Evolutionary conservation across 805 yeast species (phyloP).

Genomic region (Lachancea cidri): DNA sequence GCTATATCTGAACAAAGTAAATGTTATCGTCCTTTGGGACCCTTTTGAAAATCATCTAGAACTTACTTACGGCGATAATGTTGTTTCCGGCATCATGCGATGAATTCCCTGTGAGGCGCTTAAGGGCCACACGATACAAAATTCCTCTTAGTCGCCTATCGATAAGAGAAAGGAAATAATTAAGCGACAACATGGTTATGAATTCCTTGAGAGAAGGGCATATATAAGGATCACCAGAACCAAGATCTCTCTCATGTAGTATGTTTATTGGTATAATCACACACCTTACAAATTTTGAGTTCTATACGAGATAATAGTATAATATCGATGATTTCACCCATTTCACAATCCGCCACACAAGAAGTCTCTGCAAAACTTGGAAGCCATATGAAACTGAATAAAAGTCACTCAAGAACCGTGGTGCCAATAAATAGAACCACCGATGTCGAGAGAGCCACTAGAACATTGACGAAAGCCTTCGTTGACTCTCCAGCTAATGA

Average conservation of each 20-base stretch:
- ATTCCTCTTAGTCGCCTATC: neutral
- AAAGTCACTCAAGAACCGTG: slow-evolving; percentile 12
- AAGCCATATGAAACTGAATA: slow-evolving; percentile 4
- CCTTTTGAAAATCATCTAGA: no score
- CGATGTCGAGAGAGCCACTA: slow-evolving; percentile 24
- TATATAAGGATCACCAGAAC: neutral
- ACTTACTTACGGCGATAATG: no score
- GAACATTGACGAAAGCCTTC: slow-evolving; percentile 28
- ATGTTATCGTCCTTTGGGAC: no score
- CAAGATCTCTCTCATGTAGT: no score
- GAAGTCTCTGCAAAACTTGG: neutral
- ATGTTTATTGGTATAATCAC: no score
- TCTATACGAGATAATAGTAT: neutral
- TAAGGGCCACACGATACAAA: neutral
- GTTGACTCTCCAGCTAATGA: slow-evolving; percentile 23
- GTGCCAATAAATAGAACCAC: slow-evolving; percentile 17
- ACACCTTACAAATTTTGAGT: no score
- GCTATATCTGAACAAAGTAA: no score
- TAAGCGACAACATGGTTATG: neutral
- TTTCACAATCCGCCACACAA: slow-evolving; percentile 10
- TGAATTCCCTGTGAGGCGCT: neutral
- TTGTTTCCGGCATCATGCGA: neutral
- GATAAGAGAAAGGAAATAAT: neutral
- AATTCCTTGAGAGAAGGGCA: neutral
- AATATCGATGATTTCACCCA: neutral